Evolutionary conservation across 257 asterid species (phyloP).

Genomic region (Avicennia marina): DNA sequence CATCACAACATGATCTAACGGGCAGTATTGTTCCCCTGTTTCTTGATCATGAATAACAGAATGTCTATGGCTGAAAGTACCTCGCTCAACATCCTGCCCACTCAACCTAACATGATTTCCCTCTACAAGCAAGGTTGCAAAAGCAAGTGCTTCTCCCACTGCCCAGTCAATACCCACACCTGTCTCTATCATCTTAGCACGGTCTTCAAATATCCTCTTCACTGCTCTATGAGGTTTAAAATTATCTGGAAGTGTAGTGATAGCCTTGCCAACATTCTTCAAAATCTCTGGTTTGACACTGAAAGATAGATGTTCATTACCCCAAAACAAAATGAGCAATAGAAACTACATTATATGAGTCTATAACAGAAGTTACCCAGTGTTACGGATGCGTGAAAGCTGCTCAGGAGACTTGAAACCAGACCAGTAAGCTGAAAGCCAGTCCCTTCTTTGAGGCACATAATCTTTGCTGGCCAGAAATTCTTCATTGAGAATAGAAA

Average conservation of each 20-base stretch:
- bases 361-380: slow-evolving; percentile 54
- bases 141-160: slow-evolving; percentile 96
- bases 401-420: slow-evolving; percentile 98
- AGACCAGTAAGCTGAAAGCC: slow-evolving; percentile 98
- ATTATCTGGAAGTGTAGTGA: slow-evolving; percentile 71
- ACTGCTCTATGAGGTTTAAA: slow-evolving; percentile 92
- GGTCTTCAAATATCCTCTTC: slow-evolving; percentile 81
- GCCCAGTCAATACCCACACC: slow-evolving; percentile 99
- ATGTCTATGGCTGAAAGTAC: slow-evolving; percentile 98
- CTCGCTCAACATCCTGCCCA: slow-evolving; percentile 99
- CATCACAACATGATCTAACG: slow-evolving; percentile 77
- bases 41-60: slow-evolving; percentile 91
- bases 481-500: slow-evolving; percentile 83
- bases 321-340: slow-evolving; percentile 2
- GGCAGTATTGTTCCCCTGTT: slow-evolving; percentile 83
- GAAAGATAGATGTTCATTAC: slow-evolving; percentile 20
- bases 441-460: slow-evolving; percentile 83
- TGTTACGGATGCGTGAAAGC: slow-evolving; percentile 85
- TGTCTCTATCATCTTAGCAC: slow-evolving; percentile 93
- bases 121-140: slow-evolving; percentile 92
- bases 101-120: slow-evolving; percentile 98
- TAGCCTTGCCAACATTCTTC: slow-evolving; percentile 86
- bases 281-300: slow-evolving; percentile 92
- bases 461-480: slow-evolving; percentile 92
- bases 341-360: background rate